A percentile compares a stretch with the other conserved stretches of the same genome.
Evolutionary conservation across 345 rosid genomes (phyloP).

Genomic region (Camelina neglecta): DNA sequence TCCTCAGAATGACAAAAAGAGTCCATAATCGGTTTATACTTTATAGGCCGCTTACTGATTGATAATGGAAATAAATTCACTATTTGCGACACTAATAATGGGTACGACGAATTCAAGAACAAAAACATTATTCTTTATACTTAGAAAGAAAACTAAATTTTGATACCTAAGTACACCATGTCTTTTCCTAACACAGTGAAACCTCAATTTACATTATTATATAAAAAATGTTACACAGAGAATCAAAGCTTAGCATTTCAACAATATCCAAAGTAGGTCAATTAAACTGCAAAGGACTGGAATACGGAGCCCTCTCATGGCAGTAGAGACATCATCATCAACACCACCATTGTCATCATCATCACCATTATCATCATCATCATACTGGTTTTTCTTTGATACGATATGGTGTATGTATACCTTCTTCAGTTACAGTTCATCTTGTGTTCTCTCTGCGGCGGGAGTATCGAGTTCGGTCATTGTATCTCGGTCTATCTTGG

Average conservation of each 20-base stretch:
- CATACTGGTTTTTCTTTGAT: background rate
- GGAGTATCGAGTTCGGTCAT: constrained; percentile 86
- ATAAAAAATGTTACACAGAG: constrained; percentile 33
- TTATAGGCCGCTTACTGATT: background rate
- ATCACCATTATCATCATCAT: background rate
- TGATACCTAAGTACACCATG: background rate
- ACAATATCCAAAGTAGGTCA: constrained; percentile 21
- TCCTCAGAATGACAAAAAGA: background rate
- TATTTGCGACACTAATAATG: background rate
- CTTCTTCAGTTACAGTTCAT: constrained; percentile 42
- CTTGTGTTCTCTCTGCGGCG: constrained; percentile 81
- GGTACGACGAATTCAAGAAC: background rate
- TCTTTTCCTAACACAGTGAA: constrained; percentile 8
- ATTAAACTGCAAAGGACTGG: constrained; percentile 23
- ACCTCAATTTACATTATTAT: constrained; percentile 34
- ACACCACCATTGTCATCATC: background rate
- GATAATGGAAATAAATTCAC: background rate
- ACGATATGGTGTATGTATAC: background rate
- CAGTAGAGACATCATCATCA: background rate
- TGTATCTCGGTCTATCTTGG: constrained; percentile 95
- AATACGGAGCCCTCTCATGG: background rate
- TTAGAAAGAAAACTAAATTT: background rate
- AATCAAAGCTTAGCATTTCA: constrained; percentile 31
- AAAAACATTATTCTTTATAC: background rate
- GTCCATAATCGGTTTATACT: background rate